Evolutionary conservation across 2,329 filamentous ascomycete species (phyloP).

Genomic region (Trichothecium roseum): DNA sequence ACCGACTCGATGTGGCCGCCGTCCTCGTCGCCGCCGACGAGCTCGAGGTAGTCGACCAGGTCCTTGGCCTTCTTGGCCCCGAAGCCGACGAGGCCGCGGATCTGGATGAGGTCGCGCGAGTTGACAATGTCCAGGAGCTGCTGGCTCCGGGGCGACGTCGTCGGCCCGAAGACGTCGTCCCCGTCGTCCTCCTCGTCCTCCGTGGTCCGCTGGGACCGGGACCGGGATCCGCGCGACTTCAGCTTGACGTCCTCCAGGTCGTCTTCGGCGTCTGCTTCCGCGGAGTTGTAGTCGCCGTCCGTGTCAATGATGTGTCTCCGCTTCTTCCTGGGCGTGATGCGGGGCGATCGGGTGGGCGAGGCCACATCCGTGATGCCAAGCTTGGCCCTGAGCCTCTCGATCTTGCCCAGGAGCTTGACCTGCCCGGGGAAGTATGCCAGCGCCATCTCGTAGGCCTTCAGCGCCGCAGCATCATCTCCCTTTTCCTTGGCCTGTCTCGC

Average conservation of each 20-base stretch:
- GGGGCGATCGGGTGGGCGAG: slow-evolving; percentile 3
- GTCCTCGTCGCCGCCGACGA: slow-evolving; percentile 25
- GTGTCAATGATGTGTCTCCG: slow-evolving; percentile 20
- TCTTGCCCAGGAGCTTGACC: slow-evolving; percentile 63
- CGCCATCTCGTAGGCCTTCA: slow-evolving; percentile 80
- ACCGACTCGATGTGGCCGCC: slow-evolving; percentile 34
- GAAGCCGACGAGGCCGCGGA: slow-evolving; percentile 58
- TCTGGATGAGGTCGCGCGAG: slow-evolving; percentile 55
- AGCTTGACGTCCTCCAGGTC: slow-evolving; percentile 18
- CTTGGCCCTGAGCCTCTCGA: slow-evolving; percentile 48
- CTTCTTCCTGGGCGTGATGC: slow-evolving; percentile 9
- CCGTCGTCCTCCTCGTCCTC: too few species aligned
- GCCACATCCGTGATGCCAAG: slow-evolving; percentile 22
- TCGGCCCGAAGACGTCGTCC: slow-evolving; percentile 21
- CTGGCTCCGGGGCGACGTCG: slow-evolving; percentile 38
- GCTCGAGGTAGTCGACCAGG: slow-evolving; percentile 44
- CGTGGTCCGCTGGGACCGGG: slow-evolving; percentile 1
- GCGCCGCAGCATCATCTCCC: slow-evolving; percentile 66
- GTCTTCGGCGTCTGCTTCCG: slow-evolving; percentile 30
- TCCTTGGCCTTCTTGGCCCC: slow-evolving; percentile 61
- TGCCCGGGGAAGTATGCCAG: slow-evolving; percentile 80
- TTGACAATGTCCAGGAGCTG: slow-evolving; percentile 63
- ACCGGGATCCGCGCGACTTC: slow-evolving; percentile 19
- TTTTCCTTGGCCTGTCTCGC: slow-evolving; percentile 82
- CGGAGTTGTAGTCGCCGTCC: slow-evolving; percentile 28